Evolutionary conservation across 768 basidiomycete genomes (phyloP).

Genomic region (Macrocybe gigantea): DNA sequence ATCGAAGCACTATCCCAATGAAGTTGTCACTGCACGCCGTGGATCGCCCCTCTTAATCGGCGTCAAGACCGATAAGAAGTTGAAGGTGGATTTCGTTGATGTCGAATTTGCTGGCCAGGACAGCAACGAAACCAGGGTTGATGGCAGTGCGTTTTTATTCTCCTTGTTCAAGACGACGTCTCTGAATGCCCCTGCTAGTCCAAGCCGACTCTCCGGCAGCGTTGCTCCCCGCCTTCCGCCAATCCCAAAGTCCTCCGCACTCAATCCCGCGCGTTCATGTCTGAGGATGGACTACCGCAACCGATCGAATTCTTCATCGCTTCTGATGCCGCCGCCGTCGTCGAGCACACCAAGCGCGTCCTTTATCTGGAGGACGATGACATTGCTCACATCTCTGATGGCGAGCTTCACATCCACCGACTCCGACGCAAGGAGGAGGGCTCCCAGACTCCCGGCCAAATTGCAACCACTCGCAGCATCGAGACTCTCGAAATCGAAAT

Average conservation of each 20-base stretch:
- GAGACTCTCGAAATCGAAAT: slow-evolving; percentile 98
- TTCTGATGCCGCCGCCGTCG: slow-evolving; percentile 91
- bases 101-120: slow-evolving; percentile 88
- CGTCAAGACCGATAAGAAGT: slow-evolving; percentile 99
- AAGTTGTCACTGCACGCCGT: slow-evolving; percentile 92
- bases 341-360: slow-evolving; percentile 99
- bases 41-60: slow-evolving; percentile 96
- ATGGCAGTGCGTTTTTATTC: slow-evolving; percentile 29
- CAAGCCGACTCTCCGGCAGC: slow-evolving; percentile 46
- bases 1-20: slow-evolving; percentile 90
- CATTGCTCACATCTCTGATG: slow-evolving; percentile 95
- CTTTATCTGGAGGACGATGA: slow-evolving; percentile 99
- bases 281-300: slow-evolving; percentile 96
- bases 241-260: slow-evolving; percentile 83
- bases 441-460: slow-evolving; percentile 48
- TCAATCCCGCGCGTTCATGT: slow-evolving; percentile 97
- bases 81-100: slow-evolving; percentile 99
- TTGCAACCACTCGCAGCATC: slow-evolving; percentile 82
- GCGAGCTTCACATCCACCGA: slow-evolving; percentile 98
- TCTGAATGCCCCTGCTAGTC: slow-evolving; percentile 19
- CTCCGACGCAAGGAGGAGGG: slow-evolving; percentile 85
- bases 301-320: slow-evolving; percentile 99
- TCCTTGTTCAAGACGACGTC: not conserved
- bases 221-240: slow-evolving; percentile 59
- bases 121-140: slow-evolving; percentile 31